Percentiles rank a stretch among this genome's conserved stretches.
These are phyloP conservation scores for Ogataea populi-albae DNA, from an alignment of 805 yeast genomes.

Conservation along the genomic window DNA sequence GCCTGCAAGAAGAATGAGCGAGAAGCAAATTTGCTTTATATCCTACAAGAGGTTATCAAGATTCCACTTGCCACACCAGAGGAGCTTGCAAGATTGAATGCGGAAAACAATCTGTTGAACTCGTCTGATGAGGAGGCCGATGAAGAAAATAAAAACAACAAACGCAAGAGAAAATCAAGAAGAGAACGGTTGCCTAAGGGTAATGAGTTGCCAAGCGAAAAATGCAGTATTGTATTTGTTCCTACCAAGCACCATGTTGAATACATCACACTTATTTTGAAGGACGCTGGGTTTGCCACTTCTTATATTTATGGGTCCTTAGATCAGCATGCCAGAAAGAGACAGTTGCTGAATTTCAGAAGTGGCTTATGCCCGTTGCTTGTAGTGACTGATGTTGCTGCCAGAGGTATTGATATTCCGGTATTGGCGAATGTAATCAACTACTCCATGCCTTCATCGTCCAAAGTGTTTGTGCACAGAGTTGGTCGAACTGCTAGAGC, in stretches of 20 bases:
- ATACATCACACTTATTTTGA: conserved; percentile 68
- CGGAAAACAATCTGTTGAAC: conserved; percentile 45
- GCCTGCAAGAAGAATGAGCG: conserved; percentile 80
- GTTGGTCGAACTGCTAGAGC: conserved; percentile 99
- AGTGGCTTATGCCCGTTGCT: conserved; percentile 79
- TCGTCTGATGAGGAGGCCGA: conserved; percentile 54
- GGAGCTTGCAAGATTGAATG: conserved; percentile 52
- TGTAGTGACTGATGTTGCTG: conserved; percentile 98
- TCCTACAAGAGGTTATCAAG: conserved; percentile 81
- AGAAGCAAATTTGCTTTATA: conserved; percentile 76
- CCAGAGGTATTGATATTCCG: conserved; percentile 98
- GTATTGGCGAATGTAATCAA: conserved; percentile 92
- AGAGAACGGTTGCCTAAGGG: conserved; percentile 71
- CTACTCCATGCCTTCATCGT: conserved; percentile 84
- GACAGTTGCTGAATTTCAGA: conserved; percentile 81
- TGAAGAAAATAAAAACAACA: conserved; percentile 32
- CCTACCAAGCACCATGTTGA: conserved; percentile 99
- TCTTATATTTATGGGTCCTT: conserved; percentile 92
- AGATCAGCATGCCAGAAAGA: conserved; percentile 92
- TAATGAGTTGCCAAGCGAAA: conserved; percentile 75
- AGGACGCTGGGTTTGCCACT: conserved; percentile 75
- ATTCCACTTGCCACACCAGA: conserved; percentile 78
- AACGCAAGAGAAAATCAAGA: conserved; percentile 36
- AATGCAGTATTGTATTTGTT: conserved; percentile 88
- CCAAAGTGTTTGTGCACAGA: conserved; percentile 93